phyloP scores from a whole-genome alignment of 1,139 yeast genomes.

The Zygotorulaspora mrakii region DNA sequence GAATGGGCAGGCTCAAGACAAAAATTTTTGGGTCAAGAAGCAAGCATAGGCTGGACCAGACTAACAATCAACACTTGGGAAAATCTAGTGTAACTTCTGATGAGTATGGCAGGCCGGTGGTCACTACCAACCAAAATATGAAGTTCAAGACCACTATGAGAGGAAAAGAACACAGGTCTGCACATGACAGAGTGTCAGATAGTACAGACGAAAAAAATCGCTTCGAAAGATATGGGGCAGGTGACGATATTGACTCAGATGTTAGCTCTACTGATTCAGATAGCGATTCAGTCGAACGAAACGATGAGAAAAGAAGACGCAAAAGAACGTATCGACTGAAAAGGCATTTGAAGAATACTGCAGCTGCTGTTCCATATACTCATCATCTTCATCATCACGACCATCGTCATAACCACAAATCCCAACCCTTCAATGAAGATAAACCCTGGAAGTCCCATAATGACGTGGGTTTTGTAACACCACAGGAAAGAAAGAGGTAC shows the following conservation, averaged over 20 bases:
- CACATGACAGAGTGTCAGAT: slow-evolving; percentile 1
- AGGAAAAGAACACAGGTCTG: slow-evolving; percentile 14
- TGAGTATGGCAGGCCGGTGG: slow-evolving; percentile 19
- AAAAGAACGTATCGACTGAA: slow-evolving; percentile 15
- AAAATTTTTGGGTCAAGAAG: slow-evolving; percentile 16
- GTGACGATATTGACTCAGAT: slow-evolving; percentile 4
- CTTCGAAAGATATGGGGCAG: slow-evolving; percentile 4
- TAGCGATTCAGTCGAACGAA: slow-evolving; percentile 7
- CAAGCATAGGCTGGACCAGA: slow-evolving; percentile 7
- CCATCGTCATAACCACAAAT: slow-evolving; percentile 11
- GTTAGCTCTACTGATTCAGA: slow-evolving; percentile 12
- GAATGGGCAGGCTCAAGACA: slow-evolving; percentile 19
- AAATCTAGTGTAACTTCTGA: slow-evolving; percentile 14
- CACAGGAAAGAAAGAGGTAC: slow-evolving; percentile 76
- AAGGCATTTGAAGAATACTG: slow-evolving; percentile 19
- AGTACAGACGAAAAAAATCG: slow-evolving; percentile 3
- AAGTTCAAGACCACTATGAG: slow-evolving; percentile 28
- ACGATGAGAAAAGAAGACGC: slow-evolving; percentile 16
- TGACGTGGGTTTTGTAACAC: slow-evolving; percentile 57
- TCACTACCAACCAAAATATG: slow-evolving; percentile 19
- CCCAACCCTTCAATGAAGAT: slow-evolving; percentile 66
- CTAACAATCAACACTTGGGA: slow-evolving; percentile 3
- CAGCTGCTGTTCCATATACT: slow-evolving; percentile 17
- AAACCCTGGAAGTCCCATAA: slow-evolving; percentile 94
- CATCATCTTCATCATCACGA: slow-evolving; percentile 16